A percentile compares a stretch with the other conserved stretches of the same genome.
Conservation (phyloP, 2,329 filamentous ascomycete species). For the Arthrobotrys conoides region DNA sequence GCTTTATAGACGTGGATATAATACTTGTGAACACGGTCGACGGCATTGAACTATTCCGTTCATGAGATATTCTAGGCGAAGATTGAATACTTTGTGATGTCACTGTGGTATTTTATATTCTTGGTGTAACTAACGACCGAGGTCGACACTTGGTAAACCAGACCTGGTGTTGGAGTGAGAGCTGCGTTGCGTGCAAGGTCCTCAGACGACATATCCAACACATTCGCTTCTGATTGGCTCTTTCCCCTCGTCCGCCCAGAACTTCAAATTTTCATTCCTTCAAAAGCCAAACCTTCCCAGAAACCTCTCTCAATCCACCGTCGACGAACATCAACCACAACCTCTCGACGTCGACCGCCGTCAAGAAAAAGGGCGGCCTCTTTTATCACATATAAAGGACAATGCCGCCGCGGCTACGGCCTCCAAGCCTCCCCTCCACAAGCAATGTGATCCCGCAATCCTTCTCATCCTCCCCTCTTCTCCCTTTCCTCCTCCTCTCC, state of each 20-base stretch:
- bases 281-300: conserved; percentile 3
- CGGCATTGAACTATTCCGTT: not conserved
- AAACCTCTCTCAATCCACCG: conserved; percentile 15
- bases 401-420: conserved; percentile 63
- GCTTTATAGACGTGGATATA: not conserved
- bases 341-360: not conserved
- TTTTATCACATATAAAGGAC: conserved; percentile 31
- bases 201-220: conserved; percentile 47
- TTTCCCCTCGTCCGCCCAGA: not conserved
- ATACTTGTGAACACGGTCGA: conserved; percentile 1
- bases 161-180: not conserved
- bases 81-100: not conserved
- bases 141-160: too few species aligned
- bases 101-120: not conserved
- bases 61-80: conserved; percentile 6
- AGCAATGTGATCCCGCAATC: conserved; percentile 55
- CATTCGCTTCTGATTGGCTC: conserved; percentile 36
- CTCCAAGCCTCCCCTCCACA: conserved; percentile 45
- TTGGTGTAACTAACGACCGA: too few species aligned
- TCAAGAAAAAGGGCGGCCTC: not conserved
- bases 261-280: conserved; percentile 50
- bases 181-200: conserved; percentile 35
- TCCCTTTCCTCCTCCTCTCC: conserved; percentile 42
- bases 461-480: conserved; percentile 42
- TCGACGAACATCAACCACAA: conserved; percentile 30